These are phyloP conservation scores for Jackrogersella minutella DNA, from an alignment of 495 filamentous ascomycete species.

Conservation along the genomic window DNA sequence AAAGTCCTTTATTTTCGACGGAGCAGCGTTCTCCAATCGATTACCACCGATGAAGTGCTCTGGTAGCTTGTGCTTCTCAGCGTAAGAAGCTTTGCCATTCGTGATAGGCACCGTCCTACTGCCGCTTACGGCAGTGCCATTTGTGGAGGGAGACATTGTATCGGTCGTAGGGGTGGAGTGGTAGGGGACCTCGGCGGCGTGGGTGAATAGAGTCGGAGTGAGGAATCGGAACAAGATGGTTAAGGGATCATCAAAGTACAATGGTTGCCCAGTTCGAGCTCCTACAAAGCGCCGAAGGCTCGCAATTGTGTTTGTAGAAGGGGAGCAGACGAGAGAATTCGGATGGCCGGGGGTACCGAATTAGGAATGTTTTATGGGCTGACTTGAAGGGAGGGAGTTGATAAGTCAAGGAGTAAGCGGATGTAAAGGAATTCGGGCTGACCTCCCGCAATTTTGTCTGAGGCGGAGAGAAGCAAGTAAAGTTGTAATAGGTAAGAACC, in stretches of 20 bases:
- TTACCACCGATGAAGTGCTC: constrained; percentile 97
- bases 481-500: no score
- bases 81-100: constrained; percentile 65
- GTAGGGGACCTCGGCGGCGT: constrained; percentile 14
- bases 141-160: constrained; percentile 54
- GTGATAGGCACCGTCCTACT: constrained; percentile 51
- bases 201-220: constrained; percentile 18
- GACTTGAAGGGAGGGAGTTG: constrained; percentile 1
- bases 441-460: constrained; percentile 19
- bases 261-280: constrained; percentile 40
- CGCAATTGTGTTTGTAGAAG: constrained; percentile 30
- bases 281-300: constrained; percentile 34
- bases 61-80: constrained; percentile 80
- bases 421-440: constrained; percentile 13
- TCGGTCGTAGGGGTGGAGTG: constrained; percentile 40
- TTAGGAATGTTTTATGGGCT: constrained; percentile 14
- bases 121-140: constrained; percentile 56
- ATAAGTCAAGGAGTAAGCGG: constrained; percentile 2
- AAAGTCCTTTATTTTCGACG: constrained; percentile 92
- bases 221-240: constrained; percentile 36
- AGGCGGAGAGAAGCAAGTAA: neutral
- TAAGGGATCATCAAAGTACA: constrained; percentile 43
- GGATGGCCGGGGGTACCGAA: constrained; percentile 24
- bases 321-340: constrained; percentile 11
- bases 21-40: constrained; percentile 75